Base-by-base conservation (phyloP, 2,329 filamentous ascomycete genomes). In the Basipetospora chlamydospora region DNA sequence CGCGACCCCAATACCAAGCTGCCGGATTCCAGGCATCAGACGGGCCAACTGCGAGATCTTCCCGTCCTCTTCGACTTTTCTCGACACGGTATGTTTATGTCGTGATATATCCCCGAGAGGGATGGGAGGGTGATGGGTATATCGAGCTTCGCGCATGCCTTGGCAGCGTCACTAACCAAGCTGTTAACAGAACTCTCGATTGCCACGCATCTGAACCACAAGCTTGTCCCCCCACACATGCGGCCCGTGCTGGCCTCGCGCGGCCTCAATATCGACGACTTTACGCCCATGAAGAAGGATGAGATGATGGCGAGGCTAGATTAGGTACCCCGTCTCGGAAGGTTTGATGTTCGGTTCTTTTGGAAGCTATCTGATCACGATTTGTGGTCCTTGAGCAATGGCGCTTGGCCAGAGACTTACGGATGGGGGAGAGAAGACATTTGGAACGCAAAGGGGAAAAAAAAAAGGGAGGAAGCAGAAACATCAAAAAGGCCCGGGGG, bases 261-360 rank as follows among this genome's bases (percentile, higher is more conserved):
- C 50, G 87, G 84, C 38, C 72, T 98, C 47, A 87, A 96, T 57
- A 85, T 95, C 52, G 85, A 95, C 60, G 87, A 87, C 58, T 83
- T 98, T 60, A 85, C 77, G 49, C 88, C 88, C 31, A 69, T 98
- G 65, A 67, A 80, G 52, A 93, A 86, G 67, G 80, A 90, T 52
- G 85, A 95, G 58, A 96, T 98, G 90, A 84, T 94, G 66, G 90
- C 90, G 41, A 85, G 87, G 60, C 70, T 98, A 60, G 90, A 98
- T 64, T 98, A 80, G 87, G 22, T n/a, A n/a, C n/a, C n/a, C n/a
- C n/a, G n/a, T n/a, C n/a, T n/a, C n/a, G n/a, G n/a, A n/a, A n/a
- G n/a, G n/a, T n/a, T n/a, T n/a, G n/a, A n/a, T n/a, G n/a, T n/a
- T n/a, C n/a, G n/a, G n/a, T n/a, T n/a, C n/a, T n/a, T n/a, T n/a